Percentiles rank a stretch among this genome's conserved stretches.
phyloP scores from a whole-genome alignment of 1,284 basidiomycete genomes.

The Ceratobasidium sp. region DNA sequence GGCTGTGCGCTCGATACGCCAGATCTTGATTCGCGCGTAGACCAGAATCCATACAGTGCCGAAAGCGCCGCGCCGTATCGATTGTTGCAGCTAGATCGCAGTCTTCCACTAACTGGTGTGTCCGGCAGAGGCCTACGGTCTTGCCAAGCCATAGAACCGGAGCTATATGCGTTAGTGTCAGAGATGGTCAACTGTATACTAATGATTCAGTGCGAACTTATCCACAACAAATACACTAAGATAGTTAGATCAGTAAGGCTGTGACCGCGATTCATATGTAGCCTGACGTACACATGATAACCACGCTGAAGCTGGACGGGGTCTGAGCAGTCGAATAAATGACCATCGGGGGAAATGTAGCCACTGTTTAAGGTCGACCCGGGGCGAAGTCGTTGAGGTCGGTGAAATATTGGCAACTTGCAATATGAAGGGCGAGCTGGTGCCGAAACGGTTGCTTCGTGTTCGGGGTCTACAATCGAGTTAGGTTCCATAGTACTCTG shows the following conservation, averaged over 20 bases:
- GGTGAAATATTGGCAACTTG: constrained; percentile 67
- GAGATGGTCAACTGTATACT: neutral
- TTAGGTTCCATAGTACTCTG: neutral
- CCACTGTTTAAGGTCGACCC: constrained; percentile 54
- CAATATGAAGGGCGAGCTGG: constrained; percentile 68
- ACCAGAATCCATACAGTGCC: constrained; percentile 67
- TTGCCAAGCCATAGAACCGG: constrained; percentile 62
- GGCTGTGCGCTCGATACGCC: constrained; percentile 65
- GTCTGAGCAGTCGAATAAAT: constrained; percentile 67
- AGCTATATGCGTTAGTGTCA: constrained; percentile 55
- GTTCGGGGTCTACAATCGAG: constrained; percentile 62
- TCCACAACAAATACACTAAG: constrained; percentile 69
- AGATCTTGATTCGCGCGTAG: constrained; percentile 61
- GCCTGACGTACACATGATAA: constrained; percentile 65
- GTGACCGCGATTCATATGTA: neutral
- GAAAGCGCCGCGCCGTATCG: constrained; percentile 70
- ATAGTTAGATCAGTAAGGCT: neutral
- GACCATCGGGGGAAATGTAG: constrained; percentile 69
- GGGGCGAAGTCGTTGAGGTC: constrained; percentile 53
- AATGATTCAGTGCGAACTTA: constrained; percentile 54
- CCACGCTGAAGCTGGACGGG: constrained; percentile 66
- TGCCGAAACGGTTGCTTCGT: constrained; percentile 58
- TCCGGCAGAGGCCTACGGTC: constrained; percentile 63
- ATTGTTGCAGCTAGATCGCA: constrained; percentile 60
- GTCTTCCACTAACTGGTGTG: constrained; percentile 61